phyloP scores from a whole-genome alignment of 805 yeast species.

The Wickerhamiella siamensis region DNA sequence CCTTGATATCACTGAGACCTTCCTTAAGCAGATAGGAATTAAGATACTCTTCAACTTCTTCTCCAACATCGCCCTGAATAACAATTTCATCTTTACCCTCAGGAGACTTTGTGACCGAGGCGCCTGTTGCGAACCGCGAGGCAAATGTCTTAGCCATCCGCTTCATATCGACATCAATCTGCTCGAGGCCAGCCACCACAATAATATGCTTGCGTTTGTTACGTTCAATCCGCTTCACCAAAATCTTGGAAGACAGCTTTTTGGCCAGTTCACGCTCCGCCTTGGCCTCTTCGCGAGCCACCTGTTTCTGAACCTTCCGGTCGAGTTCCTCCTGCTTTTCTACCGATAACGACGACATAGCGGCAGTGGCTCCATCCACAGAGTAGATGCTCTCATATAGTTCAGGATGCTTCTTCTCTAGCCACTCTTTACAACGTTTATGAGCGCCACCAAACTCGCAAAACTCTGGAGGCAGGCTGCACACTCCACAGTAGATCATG shows the following conservation, averaged over 20 bases:
- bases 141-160: conserved; percentile 86
- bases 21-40: conserved; percentile 59
- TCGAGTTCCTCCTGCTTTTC: conserved; percentile 76
- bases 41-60: conserved; percentile 71
- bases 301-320: conserved; percentile 70
- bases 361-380: conserved; percentile 20
- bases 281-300: conserved; percentile 51
- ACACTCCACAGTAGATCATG: conserved; percentile 8
- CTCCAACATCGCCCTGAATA: conserved; percentile 91
- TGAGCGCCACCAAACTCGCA: conserved; percentile 81
- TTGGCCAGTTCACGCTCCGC: conserved; percentile 72
- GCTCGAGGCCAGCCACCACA: conserved; percentile 76
- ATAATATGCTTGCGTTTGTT: conserved; percentile 79
- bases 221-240: conserved; percentile 76
- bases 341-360: conserved; percentile 32
- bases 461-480: conserved; percentile 29
- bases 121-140: conserved; percentile 90
- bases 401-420: conserved; percentile 43
- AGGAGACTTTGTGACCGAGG: conserved; percentile 75
- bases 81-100: conserved; percentile 87
- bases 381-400: conserved; percentile 47
- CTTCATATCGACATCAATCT: conserved; percentile 77
- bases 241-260: conserved; percentile 64
- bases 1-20: conserved; percentile 71
- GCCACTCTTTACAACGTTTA: conserved; percentile 76